Evolutionary conservation across 2,329 filamentous ascomycete genomes (phyloP).

Genomic region (Xylariaceae sp.): DNA sequence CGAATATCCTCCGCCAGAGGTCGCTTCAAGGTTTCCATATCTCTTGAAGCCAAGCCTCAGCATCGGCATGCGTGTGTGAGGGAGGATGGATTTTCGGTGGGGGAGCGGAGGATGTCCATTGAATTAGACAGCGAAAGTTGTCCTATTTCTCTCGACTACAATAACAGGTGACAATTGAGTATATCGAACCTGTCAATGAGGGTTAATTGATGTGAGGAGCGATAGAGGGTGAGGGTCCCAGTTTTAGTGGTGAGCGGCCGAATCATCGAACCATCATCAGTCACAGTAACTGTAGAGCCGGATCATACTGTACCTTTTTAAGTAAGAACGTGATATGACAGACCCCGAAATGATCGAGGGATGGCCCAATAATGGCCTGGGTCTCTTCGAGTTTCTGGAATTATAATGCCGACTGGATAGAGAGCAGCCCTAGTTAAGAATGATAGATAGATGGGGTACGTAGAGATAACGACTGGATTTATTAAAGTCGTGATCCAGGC

Average conservation of each 20-base stretch:
- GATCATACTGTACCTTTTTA: constrained; percentile 21
- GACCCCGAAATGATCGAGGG: too few relatives aligned
- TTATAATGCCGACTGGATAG: too few relatives aligned
- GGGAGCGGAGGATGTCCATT: constrained; percentile 27
- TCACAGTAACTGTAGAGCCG: constrained; percentile 13
- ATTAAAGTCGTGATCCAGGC: neutral
- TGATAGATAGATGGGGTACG: too few relatives aligned
- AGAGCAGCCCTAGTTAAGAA: too few relatives aligned
- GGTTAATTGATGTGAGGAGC: constrained; percentile 17
- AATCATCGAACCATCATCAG: constrained; percentile 20
- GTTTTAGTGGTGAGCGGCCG: constrained; percentile 6
- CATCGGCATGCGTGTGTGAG: constrained; percentile 29
- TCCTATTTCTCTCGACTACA: constrained; percentile 19
- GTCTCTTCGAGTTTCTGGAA: too few relatives aligned
- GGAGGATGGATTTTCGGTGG: constrained; percentile 25
- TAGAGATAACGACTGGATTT: too few relatives aligned
- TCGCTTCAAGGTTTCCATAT: constrained; percentile 29
- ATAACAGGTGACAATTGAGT: constrained; percentile 16
- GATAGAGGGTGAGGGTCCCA: constrained; percentile 7
- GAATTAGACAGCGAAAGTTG: constrained; percentile 20
- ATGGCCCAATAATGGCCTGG: too few relatives aligned
- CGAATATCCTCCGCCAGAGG: constrained; percentile 26
- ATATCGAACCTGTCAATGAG: constrained; percentile 19
- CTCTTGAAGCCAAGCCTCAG: constrained; percentile 23
- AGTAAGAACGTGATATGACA: too few relatives aligned